Evolutionary conservation across 2,329 filamentous ascomycete genomes (phyloP).

Genomic region (Fusarium gaditjirri): DNA sequence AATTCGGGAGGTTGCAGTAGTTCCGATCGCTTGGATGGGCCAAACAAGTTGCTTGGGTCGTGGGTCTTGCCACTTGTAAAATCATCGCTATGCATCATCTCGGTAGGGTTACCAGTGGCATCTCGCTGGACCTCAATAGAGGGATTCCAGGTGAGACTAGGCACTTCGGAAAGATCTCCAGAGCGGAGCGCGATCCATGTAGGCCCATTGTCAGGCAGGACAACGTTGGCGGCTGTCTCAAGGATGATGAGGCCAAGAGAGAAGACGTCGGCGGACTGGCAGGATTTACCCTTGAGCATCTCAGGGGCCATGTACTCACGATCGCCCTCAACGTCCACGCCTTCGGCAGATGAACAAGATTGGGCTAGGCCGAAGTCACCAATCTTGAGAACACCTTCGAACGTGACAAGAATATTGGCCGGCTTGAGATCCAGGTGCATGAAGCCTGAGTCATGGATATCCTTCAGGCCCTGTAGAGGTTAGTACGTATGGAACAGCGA

Average conservation of each 20-base stretch:
- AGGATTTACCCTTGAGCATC: constrained; percentile 84
- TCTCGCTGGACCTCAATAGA: constrained; percentile 78
- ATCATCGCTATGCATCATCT: constrained; percentile 52
- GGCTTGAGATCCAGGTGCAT: constrained; percentile 89
- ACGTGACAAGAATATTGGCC: constrained; percentile 84
- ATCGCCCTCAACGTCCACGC: constrained; percentile 91
- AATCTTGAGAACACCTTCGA: constrained; percentile 85
- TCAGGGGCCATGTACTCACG: constrained; percentile 96
- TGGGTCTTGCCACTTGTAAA: constrained; percentile 47
- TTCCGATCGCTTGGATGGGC: constrained; percentile 60
- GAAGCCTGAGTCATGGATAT: constrained; percentile 89
- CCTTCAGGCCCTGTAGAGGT: constrained; percentile 76
- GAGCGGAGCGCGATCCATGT: constrained; percentile 91
- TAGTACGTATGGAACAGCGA: neutral
- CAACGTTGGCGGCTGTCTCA: constrained; percentile 93
- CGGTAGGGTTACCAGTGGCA: constrained; percentile 65
- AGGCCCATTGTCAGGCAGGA: constrained; percentile 90
- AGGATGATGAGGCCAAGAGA: constrained; percentile 93
- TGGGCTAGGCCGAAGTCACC: constrained; percentile 88
- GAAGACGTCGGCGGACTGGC: constrained; percentile 94
- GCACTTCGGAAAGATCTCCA: constrained; percentile 89
- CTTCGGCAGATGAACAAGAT: constrained; percentile 77
- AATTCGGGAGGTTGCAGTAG: constrained; percentile 78
- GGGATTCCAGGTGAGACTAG: constrained; percentile 84
- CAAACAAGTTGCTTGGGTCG: constrained; percentile 54